A percentile compares a stretch with the other conserved stretches of the same genome.
phyloP scores from a whole-genome alignment of 306 rosid species.

The Prunus campanulata region DNA sequence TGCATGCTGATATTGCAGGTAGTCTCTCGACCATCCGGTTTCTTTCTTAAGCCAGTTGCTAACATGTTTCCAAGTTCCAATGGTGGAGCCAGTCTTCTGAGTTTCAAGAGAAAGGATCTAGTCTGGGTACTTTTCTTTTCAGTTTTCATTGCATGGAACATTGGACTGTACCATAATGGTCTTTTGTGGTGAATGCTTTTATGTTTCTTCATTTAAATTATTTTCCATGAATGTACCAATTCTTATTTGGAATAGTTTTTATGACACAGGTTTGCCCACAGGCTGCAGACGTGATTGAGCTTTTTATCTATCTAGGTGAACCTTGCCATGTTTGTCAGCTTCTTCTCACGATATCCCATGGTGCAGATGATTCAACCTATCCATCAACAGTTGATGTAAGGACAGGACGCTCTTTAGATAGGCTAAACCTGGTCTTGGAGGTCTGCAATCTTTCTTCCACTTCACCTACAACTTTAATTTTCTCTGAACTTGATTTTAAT shows the following conservation, averaged over 20 bases:
- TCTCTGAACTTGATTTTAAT: not conserved
- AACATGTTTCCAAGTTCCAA: conserved; percentile 67
- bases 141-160: conserved; percentile 14
- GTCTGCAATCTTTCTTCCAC: conserved; percentile 42
- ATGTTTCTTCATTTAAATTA: not conserved
- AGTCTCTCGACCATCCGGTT: conserved; percentile 79
- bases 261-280: conserved; percentile 80
- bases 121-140: conserved; percentile 64
- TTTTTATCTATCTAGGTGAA: conserved; percentile 90
- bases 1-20: conserved; percentile 54
- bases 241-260: conserved; percentile 22
- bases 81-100: conserved; percentile 79
- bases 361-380: conserved; percentile 95
- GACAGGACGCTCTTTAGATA: conserved; percentile 80
- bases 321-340: conserved; percentile 99
- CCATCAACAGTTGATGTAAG: conserved; percentile 94
- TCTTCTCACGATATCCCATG: conserved; percentile 99
- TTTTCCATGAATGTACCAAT: conserved; percentile 4
- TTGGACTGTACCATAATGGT: conserved; percentile 17
- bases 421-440: conserved; percentile 84
- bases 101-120: conserved; percentile 79
- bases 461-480: conserved; percentile 12
- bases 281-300: conserved; percentile 85
- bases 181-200: conserved; percentile 17
- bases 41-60: conserved; percentile 83